Evolutionary conservation across 2,329 filamentous ascomycete species (phyloP), one percentile per base, ranked within the genome.

Genomic region (Pseudocercospora fijiensis): DNA sequence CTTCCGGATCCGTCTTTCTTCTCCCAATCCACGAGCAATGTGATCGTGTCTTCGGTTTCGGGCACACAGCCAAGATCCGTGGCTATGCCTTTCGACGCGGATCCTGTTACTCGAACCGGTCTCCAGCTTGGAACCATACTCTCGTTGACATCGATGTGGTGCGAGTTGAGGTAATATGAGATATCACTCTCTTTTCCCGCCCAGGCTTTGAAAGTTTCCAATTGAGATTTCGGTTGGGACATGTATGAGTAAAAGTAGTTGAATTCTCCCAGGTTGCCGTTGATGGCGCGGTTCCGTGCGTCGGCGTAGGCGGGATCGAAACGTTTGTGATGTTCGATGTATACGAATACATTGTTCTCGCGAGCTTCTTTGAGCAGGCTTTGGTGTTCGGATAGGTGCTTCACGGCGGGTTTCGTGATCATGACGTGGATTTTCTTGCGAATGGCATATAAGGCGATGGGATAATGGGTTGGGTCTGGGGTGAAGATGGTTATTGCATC

Each of bases 231-330:
- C 65, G 89, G 90, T 82, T 96, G 92, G 57, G 88, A 91, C 92
- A 96, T 96, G 85, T 97, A 97, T 72, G 86, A 90, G 84, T 96
- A 97, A 77, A 96, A 97, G 84, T 97, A 97, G 83, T 96, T 96
- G 86, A 97, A 97, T 79, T 96, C 92, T 68, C 93, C 93, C 7
- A 97, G 82, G 59, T 57, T 67, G 43, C 74, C 74, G 33, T 83
- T 87, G 74, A 86, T 81, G 13, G 91, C 91, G 71, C 89, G 88
- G 80, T 88, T 88, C 57, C 88, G 86, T 13, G 94, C 94, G 77
- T 97, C 93, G 13, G 91, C 87, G 81, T 97, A 97, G 22, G 92
- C 92, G 1, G 93, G 93, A 77, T 97, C 93, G 80, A 89, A 97
- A 63, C 94, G 91, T 83, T 97, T 97, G 85, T 97, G 93, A 81